phyloP scores from a whole-genome alignment of 169 alveolate species.

The Cryptosporidium baileyi region DNA sequence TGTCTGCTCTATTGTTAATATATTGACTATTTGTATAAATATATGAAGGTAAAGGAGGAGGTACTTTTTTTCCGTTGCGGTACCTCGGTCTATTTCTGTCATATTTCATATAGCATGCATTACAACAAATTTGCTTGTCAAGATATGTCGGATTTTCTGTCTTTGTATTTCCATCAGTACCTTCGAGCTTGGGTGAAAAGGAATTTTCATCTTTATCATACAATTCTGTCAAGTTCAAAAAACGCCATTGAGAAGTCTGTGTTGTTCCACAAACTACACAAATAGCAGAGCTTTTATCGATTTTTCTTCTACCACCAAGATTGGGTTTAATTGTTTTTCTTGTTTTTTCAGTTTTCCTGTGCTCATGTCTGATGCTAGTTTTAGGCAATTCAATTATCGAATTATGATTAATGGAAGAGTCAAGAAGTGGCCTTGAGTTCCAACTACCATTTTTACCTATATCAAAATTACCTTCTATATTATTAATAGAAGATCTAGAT shows the following conservation, averaged over 20 bases:
- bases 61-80: constrained; percentile 57
- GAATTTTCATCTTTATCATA: constrained; percentile 7
- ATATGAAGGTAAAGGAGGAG: constrained; percentile 62
- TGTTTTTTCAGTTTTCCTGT: constrained; percentile 14
- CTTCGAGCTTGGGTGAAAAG: not conserved
- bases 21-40: constrained; percentile 19
- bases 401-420: not conserved
- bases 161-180: not conserved
- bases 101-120: constrained; percentile 68
- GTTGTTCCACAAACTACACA: constrained; percentile 65
- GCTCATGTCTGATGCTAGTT: not conserved
- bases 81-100: constrained; percentile 67
- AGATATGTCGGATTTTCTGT: not conserved
- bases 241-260: constrained; percentile 65
- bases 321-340: not conserved
- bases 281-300: constrained; percentile 63
- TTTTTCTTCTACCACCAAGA: constrained; percentile 59
- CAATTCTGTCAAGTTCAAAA: constrained; percentile 8
- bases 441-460: constrained; percentile 10
- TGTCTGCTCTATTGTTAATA: too few species aligned
- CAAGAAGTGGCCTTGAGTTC: not conserved
- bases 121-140: constrained; percentile 62
- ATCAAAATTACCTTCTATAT: not conserved
- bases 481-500: not conserved
- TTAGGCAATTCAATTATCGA: not conserved